Base-by-base conservation (phyloP, 305 asterid genomes). In the Fraxinus angustifolia region DNA sequence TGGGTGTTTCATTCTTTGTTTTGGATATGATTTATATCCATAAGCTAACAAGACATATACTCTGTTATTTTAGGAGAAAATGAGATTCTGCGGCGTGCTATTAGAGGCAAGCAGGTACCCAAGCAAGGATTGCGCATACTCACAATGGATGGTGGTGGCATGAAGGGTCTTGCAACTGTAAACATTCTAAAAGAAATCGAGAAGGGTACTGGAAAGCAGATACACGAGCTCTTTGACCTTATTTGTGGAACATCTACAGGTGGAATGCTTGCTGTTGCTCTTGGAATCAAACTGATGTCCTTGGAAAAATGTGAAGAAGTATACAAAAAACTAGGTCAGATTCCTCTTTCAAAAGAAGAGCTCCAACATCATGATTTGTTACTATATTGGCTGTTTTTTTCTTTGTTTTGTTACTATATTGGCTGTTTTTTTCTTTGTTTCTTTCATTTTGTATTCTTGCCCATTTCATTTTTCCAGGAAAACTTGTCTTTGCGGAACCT, bases 211-310 rank as follows among this genome's bases (percentile, higher is more conserved):
- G 99, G 99, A 84, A 96, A 93, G 89, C 97, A 90, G 83, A 94
- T 96, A 86, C 95, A 96, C 80, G 99, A 96, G 90, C 92, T 96
- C 65, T 96, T 96, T 86, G 99, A 96, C 90, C 97, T 96, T 87
- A 91, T 96, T 76, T 96, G 99, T 91, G 99, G 99, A 82, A 94
- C 99, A 87, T 96, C 99, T 79, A 96, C 99, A 1, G 99, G 99
- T 62, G 98, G 99, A 78, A 94, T 96, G 98, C 98, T 96, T 85
- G 99, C 99, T 80, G 98, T 96, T 84, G 97, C 99, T 83, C 96
- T 96, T 82, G 99, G 97, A 83, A 91, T 96, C 87, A 93, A 94
- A 86, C 84, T 86, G 88, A 91, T 94, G 98, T 93, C 98, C 79
- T 91, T 96, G 91, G 98, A 92, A 45, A 88, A 90, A 84, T 96